Evolutionary conservation across 805 yeast genomes (phyloP).

Genomic region (Yarrowia keelungensis): DNA sequence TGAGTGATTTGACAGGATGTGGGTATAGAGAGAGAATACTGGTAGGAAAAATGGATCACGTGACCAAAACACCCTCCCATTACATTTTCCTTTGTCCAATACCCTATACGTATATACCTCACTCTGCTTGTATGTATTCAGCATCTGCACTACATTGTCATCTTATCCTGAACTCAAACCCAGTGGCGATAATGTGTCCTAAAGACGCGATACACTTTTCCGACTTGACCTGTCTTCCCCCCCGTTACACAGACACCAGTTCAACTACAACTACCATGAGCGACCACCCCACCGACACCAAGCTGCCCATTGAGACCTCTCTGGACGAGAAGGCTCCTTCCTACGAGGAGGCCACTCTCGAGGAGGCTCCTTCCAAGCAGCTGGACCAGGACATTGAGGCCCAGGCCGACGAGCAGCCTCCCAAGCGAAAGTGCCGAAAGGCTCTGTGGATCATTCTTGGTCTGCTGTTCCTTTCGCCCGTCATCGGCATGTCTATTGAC

Average conservation of each 20-base stretch:
- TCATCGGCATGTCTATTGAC: conserved; percentile 12
- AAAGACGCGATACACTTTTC: conserved; percentile 35
- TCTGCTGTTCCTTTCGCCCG: conserved; percentile 20
- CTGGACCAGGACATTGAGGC: conserved; percentile 15
- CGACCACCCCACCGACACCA: not conserved
- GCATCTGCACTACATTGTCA: too few relatives aligned
- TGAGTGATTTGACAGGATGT: too few relatives aligned
- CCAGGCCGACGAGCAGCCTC: conserved; percentile 11
- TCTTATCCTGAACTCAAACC: conserved; percentile 16
- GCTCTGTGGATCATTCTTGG: conserved; percentile 28
- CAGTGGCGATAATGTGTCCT: conserved; percentile 35
- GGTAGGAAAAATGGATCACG: too few relatives aligned
- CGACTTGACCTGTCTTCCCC: conserved; percentile 5
- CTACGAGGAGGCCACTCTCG: conserved; percentile 34
- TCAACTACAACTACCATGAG: conserved; percentile 1
- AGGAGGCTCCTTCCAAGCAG: conserved; percentile 33
- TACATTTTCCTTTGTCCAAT: too few relatives aligned
- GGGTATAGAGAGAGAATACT: too few relatives aligned
- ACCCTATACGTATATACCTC: too few relatives aligned
- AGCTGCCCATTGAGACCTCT: conserved; percentile 9
- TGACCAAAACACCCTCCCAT: too few relatives aligned
- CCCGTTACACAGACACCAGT: not conserved
- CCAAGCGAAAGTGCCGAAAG: conserved; percentile 30
- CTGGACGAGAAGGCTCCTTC: conserved; percentile 31
- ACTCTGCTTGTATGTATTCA: too few relatives aligned